A percentile compares a stretch with the other conserved stretches of the same genome.
Evolutionary conservation across 106 monocot species (phyloP).

Genomic region (Apostasia shenzhenica): DNA sequence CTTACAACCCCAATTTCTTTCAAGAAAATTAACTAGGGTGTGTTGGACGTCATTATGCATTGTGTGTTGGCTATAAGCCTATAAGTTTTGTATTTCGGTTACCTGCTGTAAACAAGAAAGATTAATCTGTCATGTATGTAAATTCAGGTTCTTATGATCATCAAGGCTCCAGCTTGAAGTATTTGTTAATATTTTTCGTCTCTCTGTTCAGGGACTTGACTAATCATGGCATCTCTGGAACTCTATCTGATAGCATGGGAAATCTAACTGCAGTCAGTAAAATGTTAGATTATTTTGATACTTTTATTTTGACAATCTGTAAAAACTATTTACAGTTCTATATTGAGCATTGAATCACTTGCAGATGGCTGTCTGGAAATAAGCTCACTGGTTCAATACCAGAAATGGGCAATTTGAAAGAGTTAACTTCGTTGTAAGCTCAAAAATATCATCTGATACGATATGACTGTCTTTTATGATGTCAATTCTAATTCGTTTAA

Average conservation of each 20-base stretch:
- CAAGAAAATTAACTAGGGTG: too few species aligned
- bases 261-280: constrained; percentile 39
- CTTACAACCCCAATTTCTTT: too few species aligned
- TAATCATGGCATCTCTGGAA: constrained; percentile 39
- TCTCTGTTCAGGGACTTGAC: constrained; percentile 36
- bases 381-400: constrained; percentile 58
- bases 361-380: constrained; percentile 60
- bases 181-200: not conserved
- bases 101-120: too few species aligned
- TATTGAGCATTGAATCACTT: not conserved
- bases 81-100: too few species aligned
- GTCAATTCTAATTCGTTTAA: too few species aligned
- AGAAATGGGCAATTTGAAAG: constrained; percentile 42
- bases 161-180: too few species aligned
- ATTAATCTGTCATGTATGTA: too few species aligned
- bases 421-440: constrained; percentile 51
- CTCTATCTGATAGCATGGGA: constrained; percentile 22
- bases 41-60: too few species aligned
- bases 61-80: too few species aligned
- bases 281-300: constrained; percentile 24
- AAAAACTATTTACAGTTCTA: not conserved
- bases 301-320: not conserved
- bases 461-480: too few species aligned
- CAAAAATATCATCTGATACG: not conserved
- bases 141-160: too few species aligned